A percentile compares a stretch with the other conserved stretches of the same genome.
These are phyloP conservation scores for Cucurbita ficifolia DNA, from an alignment of 306 rosid genomes.

Conservation along the genomic window DNA sequence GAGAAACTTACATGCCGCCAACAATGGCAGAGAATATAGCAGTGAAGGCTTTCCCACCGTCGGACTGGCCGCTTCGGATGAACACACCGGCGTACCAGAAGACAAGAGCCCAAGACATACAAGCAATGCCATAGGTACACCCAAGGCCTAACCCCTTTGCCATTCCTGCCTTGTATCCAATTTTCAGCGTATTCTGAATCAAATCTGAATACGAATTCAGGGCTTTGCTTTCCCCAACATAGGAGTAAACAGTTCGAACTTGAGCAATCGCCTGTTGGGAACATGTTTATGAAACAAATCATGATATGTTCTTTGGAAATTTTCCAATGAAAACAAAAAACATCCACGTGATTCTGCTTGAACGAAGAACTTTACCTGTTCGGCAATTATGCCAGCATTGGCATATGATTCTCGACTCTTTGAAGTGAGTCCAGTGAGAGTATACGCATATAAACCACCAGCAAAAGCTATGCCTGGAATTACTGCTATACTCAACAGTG, in stretches of 20 bases:
- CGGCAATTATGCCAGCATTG: slow-evolving; percentile 88
- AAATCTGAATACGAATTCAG: slow-evolving; percentile 90
- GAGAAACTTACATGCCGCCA: slow-evolving; percentile 79
- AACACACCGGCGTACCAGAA: slow-evolving; percentile 98
- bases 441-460: slow-evolving; percentile 92
- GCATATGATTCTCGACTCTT: slow-evolving; percentile 94
- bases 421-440: slow-evolving; percentile 91
- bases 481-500: slow-evolving; percentile 89
- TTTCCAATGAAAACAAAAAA: not conserved
- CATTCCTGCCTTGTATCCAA: slow-evolving; percentile 97
- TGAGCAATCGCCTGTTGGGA: slow-evolving; percentile 67
- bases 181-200: slow-evolving; percentile 81
- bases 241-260: slow-evolving; percentile 90
- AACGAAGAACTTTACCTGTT: slow-evolving; percentile 37
- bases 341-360: not conserved
- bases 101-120: slow-evolving; percentile 99
- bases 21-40: slow-evolving; percentile 97
- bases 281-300: not conserved
- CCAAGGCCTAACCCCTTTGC: slow-evolving; percentile 95
- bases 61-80: slow-evolving; percentile 83
- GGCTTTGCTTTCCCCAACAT: slow-evolving; percentile 93
- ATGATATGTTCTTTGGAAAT: not conserved
- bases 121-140: slow-evolving; percentile 98
- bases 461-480: slow-evolving; percentile 98
- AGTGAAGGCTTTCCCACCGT: slow-evolving; percentile 95